Conservation (phyloP, 2,329 filamentous ascomycete genomes). For the Paraphaeosphaeria minitans region DNA sequence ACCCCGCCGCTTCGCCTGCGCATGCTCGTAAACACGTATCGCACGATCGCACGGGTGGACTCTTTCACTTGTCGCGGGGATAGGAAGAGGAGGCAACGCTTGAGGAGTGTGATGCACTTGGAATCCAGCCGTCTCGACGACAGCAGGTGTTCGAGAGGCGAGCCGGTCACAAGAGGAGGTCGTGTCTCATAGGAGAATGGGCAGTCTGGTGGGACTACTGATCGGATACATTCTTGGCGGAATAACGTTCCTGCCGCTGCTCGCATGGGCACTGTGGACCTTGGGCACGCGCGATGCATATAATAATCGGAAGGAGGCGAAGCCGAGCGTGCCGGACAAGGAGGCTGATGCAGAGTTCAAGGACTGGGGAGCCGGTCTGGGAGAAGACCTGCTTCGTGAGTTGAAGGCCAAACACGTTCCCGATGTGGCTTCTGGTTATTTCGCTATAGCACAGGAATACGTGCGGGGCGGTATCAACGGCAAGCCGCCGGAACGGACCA, state of each 20-base stretch:
- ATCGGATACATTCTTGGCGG: slow-evolving; percentile 8
- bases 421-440: slow-evolving; percentile 88
- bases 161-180: not conserved
- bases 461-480: slow-evolving; percentile 90
- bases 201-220: not conserved
- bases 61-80: not conserved
- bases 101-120: not conserved
- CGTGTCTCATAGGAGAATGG: not conserved
- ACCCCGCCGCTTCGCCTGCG: slow-evolving; percentile 4
- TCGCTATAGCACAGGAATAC: slow-evolving; percentile 93
- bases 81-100: not conserved
- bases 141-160: not conserved
- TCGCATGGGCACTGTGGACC: slow-evolving; percentile 8
- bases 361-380: slow-evolving; percentile 5
- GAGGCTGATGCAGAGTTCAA: slow-evolving; percentile 3
- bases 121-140: not conserved
- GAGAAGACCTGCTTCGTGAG: slow-evolving; percentile 5
- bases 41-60: not conserved
- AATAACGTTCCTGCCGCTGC: slow-evolving; percentile 6
- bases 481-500: slow-evolving; percentile 85
- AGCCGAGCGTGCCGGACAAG: not conserved
- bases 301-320: not conserved
- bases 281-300: slow-evolving; percentile 3
- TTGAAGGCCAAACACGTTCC: slow-evolving; percentile 56
- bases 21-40: not conserved